Evolutionary conservation across 139 green algal genomes (phyloP).

Genomic region (Tetraselmis striata): DNA sequence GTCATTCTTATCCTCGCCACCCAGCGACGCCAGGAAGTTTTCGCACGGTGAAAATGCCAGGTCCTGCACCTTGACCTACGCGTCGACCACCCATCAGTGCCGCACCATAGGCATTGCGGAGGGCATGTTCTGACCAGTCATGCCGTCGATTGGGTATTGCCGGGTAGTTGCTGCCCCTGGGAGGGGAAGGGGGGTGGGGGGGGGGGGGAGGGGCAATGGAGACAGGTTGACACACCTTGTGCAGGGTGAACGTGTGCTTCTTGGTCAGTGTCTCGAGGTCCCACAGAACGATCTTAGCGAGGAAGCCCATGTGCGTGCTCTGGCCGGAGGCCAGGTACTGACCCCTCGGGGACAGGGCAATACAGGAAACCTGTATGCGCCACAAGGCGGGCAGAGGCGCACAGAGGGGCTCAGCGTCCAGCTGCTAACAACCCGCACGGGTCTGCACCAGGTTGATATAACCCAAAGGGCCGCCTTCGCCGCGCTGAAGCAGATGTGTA

Average conservation of each 20-base stretch:
- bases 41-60: slow-evolving; percentile 66
- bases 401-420: too few relatives aligned
- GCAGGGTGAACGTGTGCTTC: slow-evolving; percentile 64
- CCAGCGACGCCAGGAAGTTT: slow-evolving; percentile 62
- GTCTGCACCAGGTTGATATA: too few relatives aligned
- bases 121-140: too few relatives aligned
- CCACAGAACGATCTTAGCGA: slow-evolving; percentile 82
- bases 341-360: slow-evolving; percentile 58
- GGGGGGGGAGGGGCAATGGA: not conserved
- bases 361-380: slow-evolving; percentile 58
- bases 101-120: too few relatives aligned
- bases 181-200: not conserved
- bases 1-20: slow-evolving; percentile 75
- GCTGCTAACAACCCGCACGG: too few relatives aligned
- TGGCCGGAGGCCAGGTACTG: slow-evolving; percentile 72
- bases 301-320: slow-evolving; percentile 78
- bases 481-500: too few relatives aligned
- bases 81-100: too few relatives aligned
- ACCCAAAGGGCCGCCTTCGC: too few relatives aligned
- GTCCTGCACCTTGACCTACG: slow-evolving; percentile 70
- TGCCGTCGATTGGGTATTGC: too few relatives aligned
- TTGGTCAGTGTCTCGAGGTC: slow-evolving; percentile 54
- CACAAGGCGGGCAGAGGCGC: too few relatives aligned
- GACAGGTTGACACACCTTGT: slow-evolving; percentile 59
- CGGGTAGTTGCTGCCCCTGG: too few relatives aligned